Percentiles rank a stretch among this genome's conserved stretches.
Evolutionary conservation across 257 asterid species (phyloP).

Genomic region (Echium plantagineum): DNA sequence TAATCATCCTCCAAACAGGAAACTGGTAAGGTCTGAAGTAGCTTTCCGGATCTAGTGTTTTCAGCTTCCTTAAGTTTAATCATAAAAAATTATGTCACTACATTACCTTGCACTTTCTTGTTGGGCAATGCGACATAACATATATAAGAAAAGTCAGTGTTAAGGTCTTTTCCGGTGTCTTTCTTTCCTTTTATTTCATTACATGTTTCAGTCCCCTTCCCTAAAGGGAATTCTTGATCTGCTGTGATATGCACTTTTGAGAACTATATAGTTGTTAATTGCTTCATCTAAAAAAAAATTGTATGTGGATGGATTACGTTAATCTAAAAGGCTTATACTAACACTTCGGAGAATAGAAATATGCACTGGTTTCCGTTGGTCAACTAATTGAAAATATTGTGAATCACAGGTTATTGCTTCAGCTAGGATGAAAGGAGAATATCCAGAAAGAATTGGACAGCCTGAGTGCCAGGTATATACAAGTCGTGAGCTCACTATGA

Average conservation of each 20-base stretch:
- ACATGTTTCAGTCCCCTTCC: too few species aligned
- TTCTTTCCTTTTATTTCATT: too few species aligned
- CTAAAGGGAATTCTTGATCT: too few species aligned
- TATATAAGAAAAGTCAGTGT: background rate
- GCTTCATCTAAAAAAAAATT: too few species aligned
- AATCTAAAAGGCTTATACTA: background rate
- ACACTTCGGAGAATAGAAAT: background rate
- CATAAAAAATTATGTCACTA: background rate
- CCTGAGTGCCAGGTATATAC: slow-evolving; percentile 79
- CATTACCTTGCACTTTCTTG: background rate
- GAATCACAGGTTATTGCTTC: slow-evolving; percentile 66
- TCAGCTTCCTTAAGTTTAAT: background rate
- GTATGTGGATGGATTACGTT: background rate
- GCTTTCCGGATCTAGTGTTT: background rate
- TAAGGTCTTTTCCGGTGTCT: too few species aligned
- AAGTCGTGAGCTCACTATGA: background rate
- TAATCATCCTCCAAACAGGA: slow-evolving; percentile 78
- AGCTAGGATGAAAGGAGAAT: slow-evolving; percentile 86
- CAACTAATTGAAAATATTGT: slow-evolving; percentile 12
- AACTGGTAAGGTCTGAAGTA: slow-evolving; percentile 39
- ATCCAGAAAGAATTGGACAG: slow-evolving; percentile 90
- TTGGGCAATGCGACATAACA: background rate
- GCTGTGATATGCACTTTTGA: too few species aligned
- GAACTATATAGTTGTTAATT: too few species aligned
- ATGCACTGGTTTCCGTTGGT: background rate